A percentile compares a stretch with the other conserved stretches of the same genome.
These are phyloP conservation scores for Akanthomyces uredinophilus DNA, from an alignment of 2,329 filamentous ascomycete genomes.

Conservation along the genomic window DNA sequence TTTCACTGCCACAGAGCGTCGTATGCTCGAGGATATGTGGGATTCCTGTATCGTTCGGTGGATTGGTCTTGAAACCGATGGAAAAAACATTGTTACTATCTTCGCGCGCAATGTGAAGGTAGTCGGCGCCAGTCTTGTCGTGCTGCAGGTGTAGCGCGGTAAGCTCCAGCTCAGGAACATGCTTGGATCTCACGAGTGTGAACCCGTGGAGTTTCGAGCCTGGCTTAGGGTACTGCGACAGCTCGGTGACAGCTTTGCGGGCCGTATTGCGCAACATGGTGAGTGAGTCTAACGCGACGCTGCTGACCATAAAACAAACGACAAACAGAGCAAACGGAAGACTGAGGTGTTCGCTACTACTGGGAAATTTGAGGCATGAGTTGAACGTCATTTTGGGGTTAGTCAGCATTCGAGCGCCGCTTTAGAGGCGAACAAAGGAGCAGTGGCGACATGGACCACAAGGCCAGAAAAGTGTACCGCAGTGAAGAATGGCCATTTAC, in stretches of 20 bases:
- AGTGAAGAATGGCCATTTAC: too few species aligned
- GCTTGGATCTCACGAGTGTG: conserved; percentile 80
- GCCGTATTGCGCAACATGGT: conserved; percentile 50
- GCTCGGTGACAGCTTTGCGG: conserved; percentile 65
- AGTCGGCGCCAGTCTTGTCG: conserved; percentile 92
- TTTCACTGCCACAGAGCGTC: conserved; percentile 89
- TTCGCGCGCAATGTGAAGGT: conserved; percentile 89
- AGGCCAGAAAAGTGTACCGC: too few species aligned
- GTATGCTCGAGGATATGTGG: conserved; percentile 98
- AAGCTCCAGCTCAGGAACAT: conserved; percentile 89
- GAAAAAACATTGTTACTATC: conserved; percentile 99
- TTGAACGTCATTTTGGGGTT: conserved; percentile 9
- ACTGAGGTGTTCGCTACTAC: neutral
- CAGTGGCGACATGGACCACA: neutral
- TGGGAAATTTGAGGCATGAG: neutral
- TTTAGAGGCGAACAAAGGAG: neutral
- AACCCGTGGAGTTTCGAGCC: conserved; percentile 92
- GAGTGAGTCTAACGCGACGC: neutral
- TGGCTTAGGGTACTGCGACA: conserved; percentile 68
- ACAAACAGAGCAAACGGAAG: neutral
- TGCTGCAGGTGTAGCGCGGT: conserved; percentile 88
- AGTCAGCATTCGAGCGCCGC: conserved; percentile 13
- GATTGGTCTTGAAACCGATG: conserved; percentile 98
- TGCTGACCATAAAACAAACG: neutral
- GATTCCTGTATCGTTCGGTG: conserved; percentile 90